These are phyloP conservation scores for Heterobasidion annosum DNA, from an alignment of 1,284 basidiomycete species.

Conservation along the genomic window DNA sequence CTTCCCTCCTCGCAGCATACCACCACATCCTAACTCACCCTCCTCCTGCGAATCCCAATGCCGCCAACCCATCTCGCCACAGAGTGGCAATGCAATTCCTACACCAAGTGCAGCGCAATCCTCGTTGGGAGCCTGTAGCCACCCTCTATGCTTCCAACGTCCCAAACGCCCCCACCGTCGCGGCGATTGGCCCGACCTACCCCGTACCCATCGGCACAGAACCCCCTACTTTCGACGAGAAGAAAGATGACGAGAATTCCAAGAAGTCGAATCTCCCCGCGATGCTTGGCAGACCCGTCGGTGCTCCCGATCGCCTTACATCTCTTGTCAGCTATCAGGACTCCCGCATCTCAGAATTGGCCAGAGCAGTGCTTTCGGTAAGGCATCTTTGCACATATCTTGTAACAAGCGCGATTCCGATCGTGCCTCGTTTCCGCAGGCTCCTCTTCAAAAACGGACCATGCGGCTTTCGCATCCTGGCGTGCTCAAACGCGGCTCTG, in stretches of 20 bases:
- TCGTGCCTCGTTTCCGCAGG: neutral
- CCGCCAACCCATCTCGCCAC: slow-evolving; percentile 51
- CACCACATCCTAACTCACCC: slow-evolving; percentile 65
- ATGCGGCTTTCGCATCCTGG: slow-evolving; percentile 59
- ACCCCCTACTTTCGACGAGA: slow-evolving; percentile 8
- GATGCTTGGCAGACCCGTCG: slow-evolving; percentile 34
- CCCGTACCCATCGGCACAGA: slow-evolving; percentile 30
- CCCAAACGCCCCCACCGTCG: slow-evolving; percentile 49
- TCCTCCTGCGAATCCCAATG: slow-evolving; percentile 28
- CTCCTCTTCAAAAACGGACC: slow-evolving; percentile 38
- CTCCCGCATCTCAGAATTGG: slow-evolving; percentile 51
- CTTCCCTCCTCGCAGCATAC: slow-evolving; percentile 55
- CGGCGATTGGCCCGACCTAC: slow-evolving; percentile 45
- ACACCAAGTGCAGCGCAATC: slow-evolving; percentile 39
- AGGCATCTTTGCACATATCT: slow-evolving; percentile 12
- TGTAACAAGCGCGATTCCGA: neutral
- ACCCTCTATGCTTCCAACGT: slow-evolving; percentile 48
- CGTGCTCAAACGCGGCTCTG: slow-evolving; percentile 41
- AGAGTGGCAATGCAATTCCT: slow-evolving; percentile 63
- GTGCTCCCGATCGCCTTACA: slow-evolving; percentile 40
- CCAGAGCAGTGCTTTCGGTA: slow-evolving; percentile 54
- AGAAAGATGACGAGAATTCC: slow-evolving; percentile 13
- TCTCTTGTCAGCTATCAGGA: slow-evolving; percentile 42
- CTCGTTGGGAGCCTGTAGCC: slow-evolving; percentile 60
- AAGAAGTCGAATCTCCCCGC: slow-evolving; percentile 17